Percentiles rank a stretch among this genome's conserved stretches.
phyloP scores from a whole-genome alignment of 495 filamentous ascomycete genomes.

The Parmelia sp. region DNA sequence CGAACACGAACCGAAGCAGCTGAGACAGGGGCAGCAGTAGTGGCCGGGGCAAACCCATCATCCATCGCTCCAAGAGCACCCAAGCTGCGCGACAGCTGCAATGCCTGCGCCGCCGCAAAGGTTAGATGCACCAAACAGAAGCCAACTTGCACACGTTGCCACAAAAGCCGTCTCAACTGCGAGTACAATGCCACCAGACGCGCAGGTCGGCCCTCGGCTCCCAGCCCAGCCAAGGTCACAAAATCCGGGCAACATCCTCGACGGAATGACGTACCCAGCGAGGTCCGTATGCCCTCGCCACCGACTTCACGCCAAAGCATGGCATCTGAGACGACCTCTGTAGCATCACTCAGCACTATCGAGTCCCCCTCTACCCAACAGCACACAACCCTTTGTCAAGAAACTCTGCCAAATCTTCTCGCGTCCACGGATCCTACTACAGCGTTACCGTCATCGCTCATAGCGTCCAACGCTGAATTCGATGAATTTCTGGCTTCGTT shows the following conservation, averaged over 20 bases:
- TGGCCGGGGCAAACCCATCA: not conserved
- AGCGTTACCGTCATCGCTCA: not conserved
- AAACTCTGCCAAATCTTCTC: not conserved
- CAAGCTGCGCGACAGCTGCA: conserved; percentile 19
- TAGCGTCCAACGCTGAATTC: conserved; percentile 14
- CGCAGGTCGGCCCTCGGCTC: conserved; percentile 9
- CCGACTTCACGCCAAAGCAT: not conserved
- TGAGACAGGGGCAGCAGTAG: not conserved
- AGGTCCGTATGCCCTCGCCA: not conserved
- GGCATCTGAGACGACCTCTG: not conserved
- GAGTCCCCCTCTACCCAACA: not conserved
- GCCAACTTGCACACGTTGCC: conserved; percentile 15
- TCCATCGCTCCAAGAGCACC: conserved; percentile 9
- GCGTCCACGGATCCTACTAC: conserved; percentile 3
- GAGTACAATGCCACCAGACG: conserved; percentile 14
- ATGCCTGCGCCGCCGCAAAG: conserved; percentile 17
- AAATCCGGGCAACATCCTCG: not conserved
- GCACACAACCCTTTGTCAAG: not conserved
- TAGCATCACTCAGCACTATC: not conserved
- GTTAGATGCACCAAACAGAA: conserved; percentile 18
- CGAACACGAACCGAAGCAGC: not conserved
- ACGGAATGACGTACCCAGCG: not conserved
- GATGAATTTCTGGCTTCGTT: conserved; percentile 23
- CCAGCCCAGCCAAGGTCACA: not conserved
- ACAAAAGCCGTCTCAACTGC: conserved; percentile 15